Evolutionary conservation across 2,329 filamentous ascomycete species (phyloP).

Genomic region (Spiromastix sp.): DNA sequence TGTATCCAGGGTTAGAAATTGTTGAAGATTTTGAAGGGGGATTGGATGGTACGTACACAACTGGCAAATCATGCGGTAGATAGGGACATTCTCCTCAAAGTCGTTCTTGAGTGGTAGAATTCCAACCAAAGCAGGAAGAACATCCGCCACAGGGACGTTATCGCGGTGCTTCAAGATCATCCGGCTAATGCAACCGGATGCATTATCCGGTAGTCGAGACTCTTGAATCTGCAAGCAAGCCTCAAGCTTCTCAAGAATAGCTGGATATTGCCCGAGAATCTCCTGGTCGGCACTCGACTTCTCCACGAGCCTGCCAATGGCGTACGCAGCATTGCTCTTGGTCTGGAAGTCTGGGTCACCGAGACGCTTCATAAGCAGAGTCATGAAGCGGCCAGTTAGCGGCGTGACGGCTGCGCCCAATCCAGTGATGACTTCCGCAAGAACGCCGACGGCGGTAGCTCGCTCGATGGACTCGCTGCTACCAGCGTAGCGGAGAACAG

Average conservation of each 20-base stretch:
- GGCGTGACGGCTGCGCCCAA: slow-evolving; percentile 74
- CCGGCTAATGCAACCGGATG: slow-evolving; percentile 78
- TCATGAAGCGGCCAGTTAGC: slow-evolving; percentile 66
- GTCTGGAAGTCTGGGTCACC: slow-evolving; percentile 83
- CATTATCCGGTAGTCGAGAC: slow-evolving; percentile 82
- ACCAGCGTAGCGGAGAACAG: slow-evolving; percentile 75
- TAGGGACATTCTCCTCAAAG: slow-evolving; percentile 90
- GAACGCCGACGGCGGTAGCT: slow-evolving; percentile 78
- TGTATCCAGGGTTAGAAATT: slow-evolving; percentile 13
- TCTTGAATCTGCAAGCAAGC: slow-evolving; percentile 67
- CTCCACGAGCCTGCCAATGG: slow-evolving; percentile 72
- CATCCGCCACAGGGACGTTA: slow-evolving; percentile 66
- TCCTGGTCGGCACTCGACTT: slow-evolving; percentile 66
- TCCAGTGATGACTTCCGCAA: slow-evolving; percentile 80
- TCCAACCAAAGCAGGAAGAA: slow-evolving; percentile 68
- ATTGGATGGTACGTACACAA: slow-evolving; percentile 53
- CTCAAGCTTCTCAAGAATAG: slow-evolving; percentile 78
- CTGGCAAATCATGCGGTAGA: slow-evolving; percentile 81
- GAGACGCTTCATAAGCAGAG: slow-evolving; percentile 74
- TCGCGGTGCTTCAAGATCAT: slow-evolving; percentile 90
- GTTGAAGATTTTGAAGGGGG: neutral
- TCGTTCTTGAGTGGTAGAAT: slow-evolving; percentile 84
- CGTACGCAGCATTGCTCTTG: slow-evolving; percentile 92
- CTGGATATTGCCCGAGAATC: slow-evolving; percentile 63
- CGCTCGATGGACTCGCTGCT: slow-evolving; percentile 81